phyloP scores from a whole-genome alignment of 2,329 filamentous ascomycete genomes.

The Hypoxylon sp. region DNA sequence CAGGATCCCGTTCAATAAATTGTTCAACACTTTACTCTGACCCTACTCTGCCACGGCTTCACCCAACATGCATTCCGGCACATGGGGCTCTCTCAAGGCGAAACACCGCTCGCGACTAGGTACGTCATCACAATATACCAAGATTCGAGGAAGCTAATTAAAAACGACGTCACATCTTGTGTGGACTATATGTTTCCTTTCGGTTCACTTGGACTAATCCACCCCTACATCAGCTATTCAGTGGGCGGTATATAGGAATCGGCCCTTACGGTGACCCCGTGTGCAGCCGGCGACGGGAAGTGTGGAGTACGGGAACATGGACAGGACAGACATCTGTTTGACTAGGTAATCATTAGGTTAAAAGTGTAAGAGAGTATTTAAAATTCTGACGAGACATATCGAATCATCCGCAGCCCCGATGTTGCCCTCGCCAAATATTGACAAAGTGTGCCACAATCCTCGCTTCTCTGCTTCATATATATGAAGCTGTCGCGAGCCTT shows the following conservation, averaged over 20 bases:
- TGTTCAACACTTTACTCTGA: neutral
- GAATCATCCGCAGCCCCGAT: constrained; percentile 30
- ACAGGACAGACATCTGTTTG: constrained; percentile 3
- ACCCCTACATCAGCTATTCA: constrained; percentile 14
- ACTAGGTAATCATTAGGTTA: constrained; percentile 1
- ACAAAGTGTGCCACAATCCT: constrained; percentile 2
- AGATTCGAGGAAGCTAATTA: constrained; percentile 19
- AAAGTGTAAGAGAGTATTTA: neutral
- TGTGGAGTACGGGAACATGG: constrained; percentile 2
- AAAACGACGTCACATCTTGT: constrained; percentile 17
- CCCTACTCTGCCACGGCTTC: constrained; percentile 2
- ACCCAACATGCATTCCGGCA: constrained; percentile 5
- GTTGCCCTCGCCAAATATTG: constrained; percentile 19
- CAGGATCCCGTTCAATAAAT: neutral
- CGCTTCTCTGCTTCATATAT: neutral
- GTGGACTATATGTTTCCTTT: constrained; percentile 1
- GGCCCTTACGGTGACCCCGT: constrained; percentile 18
- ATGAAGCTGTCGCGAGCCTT: constrained; percentile 19
- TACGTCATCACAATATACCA: constrained; percentile 6
- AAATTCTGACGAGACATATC: neutral
- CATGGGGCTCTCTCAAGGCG: constrained; percentile 10
- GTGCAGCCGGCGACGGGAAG: constrained; percentile 22
- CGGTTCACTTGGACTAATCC: constrained; percentile 22
- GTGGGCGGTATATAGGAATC: constrained; percentile 18
- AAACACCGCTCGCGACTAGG: constrained; percentile 2